A percentile compares a stretch with the other conserved stretches of the same genome.
These are phyloP conservation scores for Castanea mollissima DNA, from an alignment of 306 rosid genomes.

Conservation along the genomic window DNA sequence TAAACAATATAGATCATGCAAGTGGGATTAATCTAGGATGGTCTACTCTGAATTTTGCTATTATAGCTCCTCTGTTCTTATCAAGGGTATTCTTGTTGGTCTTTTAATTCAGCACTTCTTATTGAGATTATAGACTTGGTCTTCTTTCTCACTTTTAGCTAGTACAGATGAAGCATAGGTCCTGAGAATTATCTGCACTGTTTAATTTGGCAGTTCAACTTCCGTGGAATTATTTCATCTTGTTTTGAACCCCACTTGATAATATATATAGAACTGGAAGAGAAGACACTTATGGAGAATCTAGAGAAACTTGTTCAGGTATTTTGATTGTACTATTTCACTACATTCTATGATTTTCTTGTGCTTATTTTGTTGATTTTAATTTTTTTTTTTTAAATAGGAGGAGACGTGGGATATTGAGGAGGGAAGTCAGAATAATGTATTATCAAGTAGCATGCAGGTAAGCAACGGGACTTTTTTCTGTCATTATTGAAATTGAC, in stretches of 20 bases:
- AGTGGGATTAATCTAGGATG: slow-evolving; percentile 16
- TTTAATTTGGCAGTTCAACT: slow-evolving; percentile 90
- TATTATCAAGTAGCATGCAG: slow-evolving; percentile 98
- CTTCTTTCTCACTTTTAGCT: slow-evolving; percentile 15
- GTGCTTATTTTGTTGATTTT: not conserved
- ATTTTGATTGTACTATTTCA: slow-evolving; percentile 19
- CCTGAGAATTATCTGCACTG: slow-evolving; percentile 28
- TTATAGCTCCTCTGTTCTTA: not conserved
- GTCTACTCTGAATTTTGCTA: not conserved
- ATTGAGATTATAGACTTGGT: slow-evolving; percentile 10
- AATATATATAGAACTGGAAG: slow-evolving; percentile 89
- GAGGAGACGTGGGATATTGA: slow-evolving; percentile 99
- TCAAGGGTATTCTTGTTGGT: not conserved
- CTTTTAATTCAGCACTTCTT: slow-evolving; percentile 6
- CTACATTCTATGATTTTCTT: slow-evolving; percentile 17
- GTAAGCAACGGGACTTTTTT: slow-evolving; percentile 38
- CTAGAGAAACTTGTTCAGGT: slow-evolving; percentile 99
- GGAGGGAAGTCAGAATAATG: slow-evolving; percentile 96
- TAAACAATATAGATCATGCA: slow-evolving; percentile 10
- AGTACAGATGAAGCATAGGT: slow-evolving; percentile 15
- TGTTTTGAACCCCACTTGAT: slow-evolving; percentile 98
- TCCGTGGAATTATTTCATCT: slow-evolving; percentile 97
- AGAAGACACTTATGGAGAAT: slow-evolving; percentile 94
- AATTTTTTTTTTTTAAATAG: slow-evolving; percentile 31
- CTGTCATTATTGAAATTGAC: not conserved